Base-by-base conservation (phyloP, 1,139 yeast species). In the Nakaseomyces sp. region DNA sequence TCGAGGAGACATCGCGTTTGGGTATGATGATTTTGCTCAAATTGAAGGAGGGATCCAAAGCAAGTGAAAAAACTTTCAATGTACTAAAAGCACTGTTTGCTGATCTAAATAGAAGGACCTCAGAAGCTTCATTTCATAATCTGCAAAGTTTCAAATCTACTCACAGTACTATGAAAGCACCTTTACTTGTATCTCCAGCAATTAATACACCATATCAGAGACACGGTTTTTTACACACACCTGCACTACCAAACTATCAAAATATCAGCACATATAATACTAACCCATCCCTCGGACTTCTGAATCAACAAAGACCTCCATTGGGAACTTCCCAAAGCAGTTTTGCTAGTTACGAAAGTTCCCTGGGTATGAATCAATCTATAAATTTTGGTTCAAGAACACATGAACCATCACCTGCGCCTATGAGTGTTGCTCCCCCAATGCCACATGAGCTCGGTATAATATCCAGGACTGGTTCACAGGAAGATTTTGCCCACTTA, bases 41-140 rank as follows among this genome's bases (percentile, higher is more conserved):
- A 39, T 69, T 85, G 56, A 82, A 81, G 58, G 78, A 77, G 50
- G 75, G 76, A 53, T 79, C 88, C 12, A 75, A 75, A 52, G 79
- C 93, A 18, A 87, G 94, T 1, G 71, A 76, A 51, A 69, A 91
- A 48, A 84, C 87, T 20, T 84, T 80, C 60, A 79, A 79, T 53
- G 78, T 85, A 42, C 72, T 86, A 56, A 82, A 81, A 56, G 77
- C 81, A 8, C 69, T 86, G 54, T 86, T 86, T 62, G 89, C 84
- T 37, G 57, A 54, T 28, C 53, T 57, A 28, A 55, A 56, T 41
- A 51, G 52, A 32, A 49, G 49, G 33, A 50, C 51, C 2, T 41
- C 49, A 30, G 54, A 50, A 8, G 43, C 47, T 5, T 51, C 50
- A n/a, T 9, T n/a, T 22, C 38, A 22, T 9, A 35, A 15, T 2